Evolutionary conservation across 257 asterid genomes (phyloP).

Genomic region (Penstemon davidsonii): DNA sequence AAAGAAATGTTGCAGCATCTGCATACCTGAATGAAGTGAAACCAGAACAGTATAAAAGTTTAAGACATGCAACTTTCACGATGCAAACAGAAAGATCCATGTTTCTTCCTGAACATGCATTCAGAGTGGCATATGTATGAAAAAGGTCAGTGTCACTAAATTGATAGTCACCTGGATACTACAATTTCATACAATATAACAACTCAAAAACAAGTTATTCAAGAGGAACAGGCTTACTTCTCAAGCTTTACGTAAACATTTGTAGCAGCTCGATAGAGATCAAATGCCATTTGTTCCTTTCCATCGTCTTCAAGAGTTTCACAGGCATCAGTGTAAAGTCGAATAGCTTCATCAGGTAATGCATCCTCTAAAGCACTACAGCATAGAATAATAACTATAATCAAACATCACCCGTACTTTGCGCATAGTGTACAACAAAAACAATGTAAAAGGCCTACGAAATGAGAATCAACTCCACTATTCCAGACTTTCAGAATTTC

Average conservation of each 20-base stretch:
- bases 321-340: constrained; percentile 82
- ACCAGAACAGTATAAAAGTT: constrained; percentile 22
- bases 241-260: constrained; percentile 81
- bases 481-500: too few relatives aligned
- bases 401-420: constrained; percentile 21
- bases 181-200: not conserved
- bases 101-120: not conserved
- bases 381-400: constrained; percentile 23
- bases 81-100: constrained; percentile 4
- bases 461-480: too few relatives aligned
- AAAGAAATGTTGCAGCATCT: constrained; percentile 80
- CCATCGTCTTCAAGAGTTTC: constrained; percentile 86
- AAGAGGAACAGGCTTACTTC: constrained; percentile 57
- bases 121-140: not conserved
- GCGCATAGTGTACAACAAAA: not conserved
- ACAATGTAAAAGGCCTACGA: not conserved
- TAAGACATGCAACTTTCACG: constrained; percentile 10
- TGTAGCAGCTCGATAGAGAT: constrained; percentile 86
- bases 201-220: not conserved
- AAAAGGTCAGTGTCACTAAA: not conserved
- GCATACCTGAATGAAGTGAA: constrained; percentile 55
- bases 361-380: constrained; percentile 86
- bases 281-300: constrained; percentile 97
- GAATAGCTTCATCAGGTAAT: constrained; percentile 80
- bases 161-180: constrained; percentile 7